phyloP scores from a whole-genome alignment of 1,284 basidiomycete genomes.

The Leccinum fallax region DNA sequence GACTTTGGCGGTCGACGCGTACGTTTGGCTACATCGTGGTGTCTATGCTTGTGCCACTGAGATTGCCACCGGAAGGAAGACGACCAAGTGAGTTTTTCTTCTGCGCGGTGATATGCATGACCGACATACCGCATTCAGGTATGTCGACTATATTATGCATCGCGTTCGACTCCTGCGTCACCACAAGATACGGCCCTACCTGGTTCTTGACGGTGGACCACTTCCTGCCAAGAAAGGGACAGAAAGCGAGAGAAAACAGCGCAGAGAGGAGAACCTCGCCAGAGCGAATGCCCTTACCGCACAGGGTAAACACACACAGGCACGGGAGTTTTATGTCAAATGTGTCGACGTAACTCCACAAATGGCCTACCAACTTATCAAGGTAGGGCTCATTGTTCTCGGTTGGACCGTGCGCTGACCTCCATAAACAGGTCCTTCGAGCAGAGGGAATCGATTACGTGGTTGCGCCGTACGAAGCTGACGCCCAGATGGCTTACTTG shows the following conservation, averaged over 20 bases:
- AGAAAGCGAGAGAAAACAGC: slow-evolving; percentile 79
- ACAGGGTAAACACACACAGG: slow-evolving; percentile 79
- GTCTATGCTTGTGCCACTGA: slow-evolving; percentile 92
- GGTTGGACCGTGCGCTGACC: slow-evolving; percentile 9
- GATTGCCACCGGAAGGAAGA: slow-evolving; percentile 81
- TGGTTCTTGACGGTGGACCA: slow-evolving; percentile 97
- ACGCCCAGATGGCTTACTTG: slow-evolving; percentile 94
- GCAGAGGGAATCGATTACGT: slow-evolving; percentile 83
- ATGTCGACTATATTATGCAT: slow-evolving; percentile 96
- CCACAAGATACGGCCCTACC: slow-evolving; percentile 83
- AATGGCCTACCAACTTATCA: slow-evolving; percentile 98
- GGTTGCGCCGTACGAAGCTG: slow-evolving; percentile 98
- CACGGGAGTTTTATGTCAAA: slow-evolving; percentile 88
- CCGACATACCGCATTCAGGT: slow-evolving; percentile 51
- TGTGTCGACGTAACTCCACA: slow-evolving; percentile 95
- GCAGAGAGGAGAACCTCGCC: slow-evolving; percentile 65
- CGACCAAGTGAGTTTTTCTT: slow-evolving; percentile 67
- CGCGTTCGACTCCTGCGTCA: slow-evolving; percentile 86
- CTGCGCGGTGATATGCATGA: background rate
- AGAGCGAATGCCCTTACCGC: slow-evolving; percentile 73
- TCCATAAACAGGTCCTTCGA: slow-evolving; percentile 65
- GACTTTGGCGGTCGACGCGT: slow-evolving; percentile 84
- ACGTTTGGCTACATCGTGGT: slow-evolving; percentile 98
- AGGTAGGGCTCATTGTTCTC: slow-evolving; percentile 53
- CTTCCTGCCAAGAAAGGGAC: slow-evolving; percentile 94